phyloP scores from a whole-genome alignment of 2,329 filamentous ascomycete species.

The Metarhizium album region DNA sequence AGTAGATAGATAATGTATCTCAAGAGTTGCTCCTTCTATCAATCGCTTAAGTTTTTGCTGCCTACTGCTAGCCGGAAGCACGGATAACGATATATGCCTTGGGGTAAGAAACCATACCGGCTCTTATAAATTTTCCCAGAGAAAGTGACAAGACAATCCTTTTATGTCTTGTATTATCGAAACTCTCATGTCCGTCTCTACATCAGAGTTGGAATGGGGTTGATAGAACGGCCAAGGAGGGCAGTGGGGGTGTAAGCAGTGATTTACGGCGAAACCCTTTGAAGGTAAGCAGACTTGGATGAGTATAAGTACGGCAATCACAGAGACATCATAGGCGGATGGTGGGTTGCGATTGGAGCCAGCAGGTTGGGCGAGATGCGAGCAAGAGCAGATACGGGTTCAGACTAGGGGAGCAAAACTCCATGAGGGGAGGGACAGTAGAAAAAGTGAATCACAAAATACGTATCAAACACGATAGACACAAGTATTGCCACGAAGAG shows the following conservation, averaged over 20 bases:
- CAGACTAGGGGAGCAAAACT: background rate
- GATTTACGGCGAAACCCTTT: background rate
- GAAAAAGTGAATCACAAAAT: background rate
- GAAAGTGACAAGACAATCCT: background rate
- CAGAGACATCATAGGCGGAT: background rate
- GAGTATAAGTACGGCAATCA: background rate
- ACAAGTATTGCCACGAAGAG: background rate
- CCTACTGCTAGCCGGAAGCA: background rate
- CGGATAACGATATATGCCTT: background rate
- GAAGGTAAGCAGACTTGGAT: background rate
- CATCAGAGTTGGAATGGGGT: background rate
- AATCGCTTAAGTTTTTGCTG: background rate
- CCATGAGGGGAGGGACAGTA: background rate
- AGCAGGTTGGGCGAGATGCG: background rate
- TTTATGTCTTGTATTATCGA: background rate
- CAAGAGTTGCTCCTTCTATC: background rate
- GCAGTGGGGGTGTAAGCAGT: background rate
- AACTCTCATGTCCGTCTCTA: background rate
- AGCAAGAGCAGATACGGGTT: background rate
- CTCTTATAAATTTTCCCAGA: background rate
- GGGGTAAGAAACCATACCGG: background rate
- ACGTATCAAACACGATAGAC: background rate
- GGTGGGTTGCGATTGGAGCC: background rate
- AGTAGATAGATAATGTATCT: background rate
- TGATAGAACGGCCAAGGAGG: background rate